These are phyloP conservation scores for Bipolaris oryzae DNA, from an alignment of 2,329 filamentous ascomycete species.

Conservation along the genomic window DNA sequence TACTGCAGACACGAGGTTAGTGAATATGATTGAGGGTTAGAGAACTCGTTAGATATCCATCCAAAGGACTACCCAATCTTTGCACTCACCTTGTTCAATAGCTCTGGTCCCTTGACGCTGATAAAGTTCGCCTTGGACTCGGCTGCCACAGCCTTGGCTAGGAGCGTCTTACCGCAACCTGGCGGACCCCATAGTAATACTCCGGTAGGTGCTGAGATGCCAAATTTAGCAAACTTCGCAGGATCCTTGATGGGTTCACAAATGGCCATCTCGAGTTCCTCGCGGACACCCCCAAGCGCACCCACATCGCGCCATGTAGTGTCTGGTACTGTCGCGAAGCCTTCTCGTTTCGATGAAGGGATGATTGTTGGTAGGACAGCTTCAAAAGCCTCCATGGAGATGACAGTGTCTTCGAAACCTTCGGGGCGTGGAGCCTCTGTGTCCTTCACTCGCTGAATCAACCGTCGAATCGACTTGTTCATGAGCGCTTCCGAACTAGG, in stretches of 20 bases:
- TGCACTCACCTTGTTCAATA: conserved; percentile 76
- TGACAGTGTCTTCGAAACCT: conserved; percentile 61
- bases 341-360: conserved; percentile 85
- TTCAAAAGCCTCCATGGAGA: conserved; percentile 73
- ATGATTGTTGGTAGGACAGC: conserved; percentile 75
- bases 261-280: conserved; percentile 82
- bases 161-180: conserved; percentile 93
- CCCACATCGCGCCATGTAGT: conserved; percentile 94
- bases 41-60: background rate
- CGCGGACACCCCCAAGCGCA: conserved; percentile 77
- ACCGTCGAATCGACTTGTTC: conserved; percentile 41
- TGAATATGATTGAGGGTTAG: background rate
- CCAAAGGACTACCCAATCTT: background rate
- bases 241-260: conserved; percentile 88
- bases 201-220: conserved; percentile 80
- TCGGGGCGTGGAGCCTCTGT: conserved; percentile 58
- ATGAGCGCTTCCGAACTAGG: conserved; percentile 22
- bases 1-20: conserved; percentile 57
- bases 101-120: conserved; percentile 92
- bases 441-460: conserved; percentile 59
- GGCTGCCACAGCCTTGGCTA: conserved; percentile 95
- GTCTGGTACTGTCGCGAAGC: conserved; percentile 91
- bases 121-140: conserved; percentile 98
- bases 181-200: conserved; percentile 96
- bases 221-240: conserved; percentile 74